phyloP scores from a whole-genome alignment of 2,329 filamentous ascomycete genomes.

The Teratosphaeria destructans region DNA sequence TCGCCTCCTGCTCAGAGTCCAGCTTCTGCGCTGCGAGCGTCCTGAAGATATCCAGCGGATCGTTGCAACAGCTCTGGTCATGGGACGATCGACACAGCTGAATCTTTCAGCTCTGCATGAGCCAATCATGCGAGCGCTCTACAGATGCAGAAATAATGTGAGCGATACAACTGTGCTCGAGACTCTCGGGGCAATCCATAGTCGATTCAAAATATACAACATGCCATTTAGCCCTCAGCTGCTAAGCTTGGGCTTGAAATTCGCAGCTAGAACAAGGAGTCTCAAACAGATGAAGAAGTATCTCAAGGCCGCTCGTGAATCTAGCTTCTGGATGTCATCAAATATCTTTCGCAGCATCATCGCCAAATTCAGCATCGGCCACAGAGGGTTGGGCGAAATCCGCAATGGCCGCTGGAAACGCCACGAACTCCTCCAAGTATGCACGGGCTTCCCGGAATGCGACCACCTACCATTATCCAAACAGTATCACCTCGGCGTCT shows the following conservation, averaged over 20 bases:
- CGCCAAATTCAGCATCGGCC: slow-evolving; percentile 29
- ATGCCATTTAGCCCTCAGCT: slow-evolving; percentile 14
- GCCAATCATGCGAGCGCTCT: slow-evolving; percentile 23
- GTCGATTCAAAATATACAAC: slow-evolving; percentile 16
- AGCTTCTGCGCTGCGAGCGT: slow-evolving; percentile 20
- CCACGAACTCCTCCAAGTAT: slow-evolving; percentile 25
- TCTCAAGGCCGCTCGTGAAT: slow-evolving; percentile 14
- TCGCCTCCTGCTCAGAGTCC: slow-evolving; percentile 17
- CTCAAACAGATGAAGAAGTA: slow-evolving; percentile 24
- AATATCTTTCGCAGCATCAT: slow-evolving; percentile 25
- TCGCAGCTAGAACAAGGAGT: slow-evolving; percentile 23
- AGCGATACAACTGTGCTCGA: slow-evolving; percentile 20
- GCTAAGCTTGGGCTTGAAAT: slow-evolving; percentile 22
- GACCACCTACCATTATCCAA: slow-evolving; percentile 15
- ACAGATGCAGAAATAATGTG: slow-evolving; percentile 21
- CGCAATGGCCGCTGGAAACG: slow-evolving; percentile 27
- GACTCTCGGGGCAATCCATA: slow-evolving; percentile 17
- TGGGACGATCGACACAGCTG: slow-evolving; percentile 7
- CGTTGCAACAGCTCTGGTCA: slow-evolving; percentile 20
- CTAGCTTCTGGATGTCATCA: slow-evolving; percentile 10
- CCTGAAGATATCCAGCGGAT: slow-evolving; percentile 21
- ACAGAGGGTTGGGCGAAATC: slow-evolving; percentile 26
- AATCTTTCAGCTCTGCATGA: slow-evolving; percentile 16
- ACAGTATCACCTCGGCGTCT: slow-evolving; percentile 23
- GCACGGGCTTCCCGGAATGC: slow-evolving; percentile 24